phyloP scores from a whole-genome alignment of 129 eudicot genomes.

The Sambucus nigra region DNA sequence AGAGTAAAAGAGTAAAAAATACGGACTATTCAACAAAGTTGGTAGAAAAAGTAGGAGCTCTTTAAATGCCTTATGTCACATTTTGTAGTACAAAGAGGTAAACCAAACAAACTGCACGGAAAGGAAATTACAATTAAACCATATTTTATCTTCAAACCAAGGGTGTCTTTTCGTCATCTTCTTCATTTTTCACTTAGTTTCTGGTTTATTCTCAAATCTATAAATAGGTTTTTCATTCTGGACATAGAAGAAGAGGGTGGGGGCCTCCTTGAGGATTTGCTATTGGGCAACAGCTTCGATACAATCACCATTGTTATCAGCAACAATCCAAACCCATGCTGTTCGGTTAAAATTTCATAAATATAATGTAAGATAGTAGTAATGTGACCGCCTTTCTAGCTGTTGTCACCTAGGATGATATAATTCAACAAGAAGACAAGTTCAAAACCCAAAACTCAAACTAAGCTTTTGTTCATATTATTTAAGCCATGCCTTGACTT shows the following conservation, averaged over 20 bases:
- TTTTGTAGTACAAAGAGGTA: background rate
- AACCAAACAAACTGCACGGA: background rate
- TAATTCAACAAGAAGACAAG: background rate
- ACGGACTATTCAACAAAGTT: no score
- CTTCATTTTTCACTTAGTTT: slow-evolving; percentile 14
- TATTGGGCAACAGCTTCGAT: slow-evolving; percentile 54
- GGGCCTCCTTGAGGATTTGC: slow-evolving; percentile 22
- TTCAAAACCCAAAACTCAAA: slow-evolving; percentile 11
- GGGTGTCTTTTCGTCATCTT: slow-evolving; percentile 36
- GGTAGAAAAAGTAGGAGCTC: background rate
- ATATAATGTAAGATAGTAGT: slow-evolving; percentile 61
- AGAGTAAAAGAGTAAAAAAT: no score
- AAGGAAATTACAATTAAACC: background rate
- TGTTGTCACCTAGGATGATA: slow-evolving; percentile 47
- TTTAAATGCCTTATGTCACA: background rate
- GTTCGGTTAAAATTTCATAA: slow-evolving; percentile 77
- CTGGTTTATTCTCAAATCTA: slow-evolving; percentile 12
- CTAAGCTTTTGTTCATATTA: slow-evolving; percentile 3
- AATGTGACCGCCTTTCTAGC: slow-evolving; percentile 83
- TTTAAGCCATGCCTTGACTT: background rate
- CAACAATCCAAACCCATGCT: slow-evolving; percentile 62
- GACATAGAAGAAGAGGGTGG: slow-evolving; percentile 3
- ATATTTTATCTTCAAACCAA: slow-evolving; percentile 25
- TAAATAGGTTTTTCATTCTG: slow-evolving; percentile 10
- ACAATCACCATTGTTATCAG: slow-evolving; percentile 67